Base-by-base conservation (phyloP, 805 yeast species). In the Candida verbasci region DNA sequence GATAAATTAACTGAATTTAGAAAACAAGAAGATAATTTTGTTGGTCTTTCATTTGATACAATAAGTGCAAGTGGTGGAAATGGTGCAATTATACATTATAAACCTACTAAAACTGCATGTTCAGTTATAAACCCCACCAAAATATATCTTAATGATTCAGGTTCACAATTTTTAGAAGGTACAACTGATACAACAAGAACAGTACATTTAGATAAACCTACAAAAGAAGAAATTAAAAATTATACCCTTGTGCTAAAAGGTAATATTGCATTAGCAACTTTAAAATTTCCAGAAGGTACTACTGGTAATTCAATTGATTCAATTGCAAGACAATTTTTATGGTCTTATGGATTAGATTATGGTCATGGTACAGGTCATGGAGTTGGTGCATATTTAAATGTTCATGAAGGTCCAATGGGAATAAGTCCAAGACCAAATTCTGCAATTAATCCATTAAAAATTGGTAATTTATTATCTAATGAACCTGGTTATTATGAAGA, bases 31-130 rank as follows among this genome's bases (percentile, higher is more conserved):
- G 59, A 65, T 26, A 61, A 72, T 43, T 78, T 73, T 49, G 70
- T 63, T 15, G 93, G 89, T 0, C 70, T 78, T 30, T 79, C 87
- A 3, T 84, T 84, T 56, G 79, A 76, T 33, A 83, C 93, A 0
- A 83, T 84, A 32, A 77, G 86, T 35, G 76, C 88, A 4, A 69
- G 86, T 1, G 93, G 91, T 1, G 67, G 86, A 9, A 84, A 83
- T 53, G 85, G 86, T 7, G 85, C 93, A 1, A 66, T 84, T 21
- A 81, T 85, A 42, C 94, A 85, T 55, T 85, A 85, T 54, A 62
- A 77, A 28, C 93, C 94, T 3, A 47, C 54, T 9, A 53, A 57
- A 34, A 62, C 62, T 3, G 51, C 56, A 9, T 66, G 72, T 40
- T 48, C 74, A 6, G 56, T 69, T 7, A 76, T 78, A 29, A 72